Evolutionary conservation across 208 protist genomes (phyloP), one percentile per base, ranked within the genome.

Genomic region (Trypanosomatidae sp.): DNA sequence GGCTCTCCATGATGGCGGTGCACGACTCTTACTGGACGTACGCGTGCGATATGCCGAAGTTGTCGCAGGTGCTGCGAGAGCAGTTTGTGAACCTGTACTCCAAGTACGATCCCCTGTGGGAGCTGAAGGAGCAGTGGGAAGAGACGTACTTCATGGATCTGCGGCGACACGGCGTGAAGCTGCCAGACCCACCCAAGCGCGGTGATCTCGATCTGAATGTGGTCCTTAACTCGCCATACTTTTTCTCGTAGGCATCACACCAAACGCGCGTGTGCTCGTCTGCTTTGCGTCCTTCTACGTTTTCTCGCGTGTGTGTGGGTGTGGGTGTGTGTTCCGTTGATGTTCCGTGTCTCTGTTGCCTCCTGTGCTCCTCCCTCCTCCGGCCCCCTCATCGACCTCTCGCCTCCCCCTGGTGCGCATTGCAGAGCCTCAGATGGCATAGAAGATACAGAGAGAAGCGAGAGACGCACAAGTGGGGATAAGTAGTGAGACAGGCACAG

Each of bases 1-100:
- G 90, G 1, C 81, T 97, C 13, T 93, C 82, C 36, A 95, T 96
- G 75, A 99, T 99, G 89, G 98, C 98, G 10, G 98, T 99, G 66
- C 98, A 99, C 76, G 99, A 99, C 86, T 98, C 89, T 19, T 99
- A 97, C 88, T 99, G 99, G 99, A 99, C 98, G 8, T 98, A 99
- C 83, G 97, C 98, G 9, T 90, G 86, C 33, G 86, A 97, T 59
- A 81, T 99, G 44, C 98, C 98, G 59, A 28, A 74, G 56, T 90
- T 99, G 82, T 98, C 91, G 73, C 46, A 76, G 55, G 84, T 99
- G 41, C 79, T 99, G 44, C 92, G 98, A 55, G 83, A 99, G 73
- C 84, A 98, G 77, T 99, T 99, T 79, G 91, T 99, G 5, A 86
- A 95, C 33, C 84, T 99, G 19, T 99, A 99, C 92, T 82, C 81